These are phyloP conservation scores for Pleurotus salmoneostramineus DNA, from an alignment of 768 basidiomycete species.

Conservation along the genomic window DNA sequence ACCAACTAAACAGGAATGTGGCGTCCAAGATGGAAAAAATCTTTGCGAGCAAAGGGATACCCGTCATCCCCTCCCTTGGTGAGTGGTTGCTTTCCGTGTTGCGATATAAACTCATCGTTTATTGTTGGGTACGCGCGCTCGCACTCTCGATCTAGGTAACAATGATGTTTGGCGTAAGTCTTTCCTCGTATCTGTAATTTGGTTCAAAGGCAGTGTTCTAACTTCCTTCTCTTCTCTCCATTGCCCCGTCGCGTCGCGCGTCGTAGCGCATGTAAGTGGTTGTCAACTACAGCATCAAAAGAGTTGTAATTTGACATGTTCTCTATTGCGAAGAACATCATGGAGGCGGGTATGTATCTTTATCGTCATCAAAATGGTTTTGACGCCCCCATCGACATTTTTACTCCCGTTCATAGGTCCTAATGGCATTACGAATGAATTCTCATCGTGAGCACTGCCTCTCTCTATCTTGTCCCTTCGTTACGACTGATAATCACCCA, in stretches of 20 bases:
- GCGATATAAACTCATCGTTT: not conserved
- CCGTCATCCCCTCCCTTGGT: conserved; percentile 81
- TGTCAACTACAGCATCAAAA: conserved; percentile 8
- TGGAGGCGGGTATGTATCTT: conserved; percentile 48
- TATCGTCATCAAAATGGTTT: not conserved
- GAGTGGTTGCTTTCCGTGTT: conserved; percentile 13
- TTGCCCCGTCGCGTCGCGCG: not conserved
- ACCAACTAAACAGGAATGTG: conserved; percentile 64
- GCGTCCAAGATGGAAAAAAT: conserved; percentile 66
- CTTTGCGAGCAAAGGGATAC: conserved; percentile 68
- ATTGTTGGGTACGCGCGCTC: conserved; percentile 1
- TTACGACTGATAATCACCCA: conserved; percentile 13
- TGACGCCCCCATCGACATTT: conserved; percentile 10
- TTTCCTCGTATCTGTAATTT: not conserved
- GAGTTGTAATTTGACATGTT: conserved; percentile 10
- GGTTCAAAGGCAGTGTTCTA: conserved; percentile 9
- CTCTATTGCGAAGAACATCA: conserved; percentile 48
- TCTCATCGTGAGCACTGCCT: conserved; percentile 50
- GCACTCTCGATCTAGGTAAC: conserved; percentile 51
- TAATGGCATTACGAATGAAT: conserved; percentile 65
- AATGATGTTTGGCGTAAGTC: conserved; percentile 87
- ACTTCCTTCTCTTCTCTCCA: conserved; percentile 3
- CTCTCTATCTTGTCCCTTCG: conserved; percentile 9
- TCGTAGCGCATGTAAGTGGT: conserved; percentile 53
- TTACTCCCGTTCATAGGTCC: conserved; percentile 39